Percentiles rank a stretch among this genome's conserved stretches.
Conservation (phyloP, 192 early-diverging fungal genomes). For the Coemansia sp. region DNA sequence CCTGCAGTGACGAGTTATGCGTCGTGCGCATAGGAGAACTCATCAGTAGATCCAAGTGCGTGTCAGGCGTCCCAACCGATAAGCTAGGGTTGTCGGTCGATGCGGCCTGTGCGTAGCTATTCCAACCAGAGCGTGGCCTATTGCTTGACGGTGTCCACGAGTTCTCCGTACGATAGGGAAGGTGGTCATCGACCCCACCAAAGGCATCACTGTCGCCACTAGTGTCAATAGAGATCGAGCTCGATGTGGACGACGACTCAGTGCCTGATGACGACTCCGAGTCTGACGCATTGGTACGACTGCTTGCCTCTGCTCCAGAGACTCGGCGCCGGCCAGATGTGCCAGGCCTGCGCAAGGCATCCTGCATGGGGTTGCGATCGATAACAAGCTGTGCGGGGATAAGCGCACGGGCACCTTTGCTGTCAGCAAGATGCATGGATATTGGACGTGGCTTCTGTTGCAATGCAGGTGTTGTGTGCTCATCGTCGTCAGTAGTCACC, state of each 20-base stretch:
- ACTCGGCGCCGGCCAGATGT: not conserved
- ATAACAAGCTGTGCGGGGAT: constrained; percentile 41
- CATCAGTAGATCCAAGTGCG: constrained; percentile 39
- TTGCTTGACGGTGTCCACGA: constrained; percentile 19
- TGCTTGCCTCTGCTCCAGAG: not conserved
- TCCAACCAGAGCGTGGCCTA: constrained; percentile 11
- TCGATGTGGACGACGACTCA: constrained; percentile 17
- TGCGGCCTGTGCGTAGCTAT: constrained; percentile 12
- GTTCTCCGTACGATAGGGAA: constrained; percentile 9
- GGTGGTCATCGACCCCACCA: constrained; percentile 22
- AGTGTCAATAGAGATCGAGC: constrained; percentile 29
- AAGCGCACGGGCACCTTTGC: constrained; percentile 15
- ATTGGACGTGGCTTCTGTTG: not conserved
- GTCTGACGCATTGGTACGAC: not conserved
- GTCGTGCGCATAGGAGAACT: constrained; percentile 41
- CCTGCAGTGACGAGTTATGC: constrained; percentile 14
- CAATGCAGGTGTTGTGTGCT: not conserved
- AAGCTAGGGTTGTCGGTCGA: constrained; percentile 2
- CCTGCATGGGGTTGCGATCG: constrained; percentile 11
- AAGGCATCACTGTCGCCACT: constrained; percentile 21
- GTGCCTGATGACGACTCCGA: not conserved
- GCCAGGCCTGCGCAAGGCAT: not conserved
- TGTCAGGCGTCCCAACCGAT: constrained; percentile 17
- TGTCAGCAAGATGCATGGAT: constrained; percentile 5
- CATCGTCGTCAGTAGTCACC: constrained; percentile 26